These are phyloP conservation scores for Ajuga reptans DNA, from an alignment of 305 asterid species.

Conservation along the genomic window DNA sequence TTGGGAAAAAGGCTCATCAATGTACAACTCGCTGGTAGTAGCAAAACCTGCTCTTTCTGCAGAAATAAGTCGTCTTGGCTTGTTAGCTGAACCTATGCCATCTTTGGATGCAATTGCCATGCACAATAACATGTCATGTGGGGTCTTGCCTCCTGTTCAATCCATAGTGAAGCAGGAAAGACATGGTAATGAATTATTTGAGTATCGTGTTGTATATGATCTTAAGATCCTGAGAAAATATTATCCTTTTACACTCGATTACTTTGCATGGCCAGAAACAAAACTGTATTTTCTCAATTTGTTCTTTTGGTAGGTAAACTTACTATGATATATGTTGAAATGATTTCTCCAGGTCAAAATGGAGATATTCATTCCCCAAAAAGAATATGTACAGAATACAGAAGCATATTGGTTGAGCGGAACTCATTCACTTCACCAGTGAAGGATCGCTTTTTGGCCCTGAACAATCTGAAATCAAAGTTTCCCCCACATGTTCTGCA, in stretches of 20 bases:
- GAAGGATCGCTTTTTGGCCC: slow-evolving; percentile 77
- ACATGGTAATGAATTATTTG: slow-evolving; percentile 40
- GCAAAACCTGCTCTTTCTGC: slow-evolving; percentile 79
- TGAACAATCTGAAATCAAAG: slow-evolving; percentile 70
- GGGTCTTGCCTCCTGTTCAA: slow-evolving; percentile 38
- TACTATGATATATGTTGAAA: slow-evolving; percentile 15
- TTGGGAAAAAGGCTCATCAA: slow-evolving; percentile 98
- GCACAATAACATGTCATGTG: slow-evolving; percentile 57
- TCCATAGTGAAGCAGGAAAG: slow-evolving; percentile 51
- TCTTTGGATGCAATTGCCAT: slow-evolving; percentile 91
- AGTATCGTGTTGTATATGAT: slow-evolving; percentile 14
- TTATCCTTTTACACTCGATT: neutral
- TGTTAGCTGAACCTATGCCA: slow-evolving; percentile 97
- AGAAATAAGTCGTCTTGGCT: slow-evolving; percentile 75
- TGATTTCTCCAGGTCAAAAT: slow-evolving; percentile 53
- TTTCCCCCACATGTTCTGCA: slow-evolving; percentile 72
- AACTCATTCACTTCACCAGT: slow-evolving; percentile 93
- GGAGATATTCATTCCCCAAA: slow-evolving; percentile 87
- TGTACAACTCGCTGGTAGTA: slow-evolving; percentile 88
- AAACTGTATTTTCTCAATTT: slow-evolving; percentile 3
- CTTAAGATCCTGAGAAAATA: slow-evolving; percentile 2
- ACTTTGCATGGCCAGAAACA: neutral
- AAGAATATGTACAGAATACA: slow-evolving; percentile 65
- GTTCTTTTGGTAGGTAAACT: slow-evolving; percentile 12
- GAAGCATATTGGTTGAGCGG: slow-evolving; percentile 84